These are phyloP conservation scores for Microdochium bolleyi DNA, from an alignment of 2,329 filamentous ascomycete species.

Conservation along the genomic window DNA sequence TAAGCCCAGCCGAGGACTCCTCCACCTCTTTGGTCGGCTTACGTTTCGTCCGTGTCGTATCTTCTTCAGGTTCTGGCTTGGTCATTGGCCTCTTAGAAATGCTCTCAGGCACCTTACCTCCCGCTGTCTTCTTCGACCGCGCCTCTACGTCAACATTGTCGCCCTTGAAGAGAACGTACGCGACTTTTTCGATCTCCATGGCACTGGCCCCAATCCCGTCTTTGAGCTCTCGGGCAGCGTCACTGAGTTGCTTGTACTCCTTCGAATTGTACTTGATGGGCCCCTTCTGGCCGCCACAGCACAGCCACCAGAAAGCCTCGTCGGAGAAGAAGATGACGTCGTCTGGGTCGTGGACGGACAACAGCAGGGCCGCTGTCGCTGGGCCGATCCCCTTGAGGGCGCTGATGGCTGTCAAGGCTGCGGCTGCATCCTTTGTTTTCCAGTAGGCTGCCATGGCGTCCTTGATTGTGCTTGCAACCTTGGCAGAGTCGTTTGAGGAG, in stretches of 20 bases:
- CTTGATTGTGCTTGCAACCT: slow-evolving; percentile 38
- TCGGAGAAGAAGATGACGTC: slow-evolving; percentile 70
- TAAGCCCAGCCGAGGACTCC: neutral
- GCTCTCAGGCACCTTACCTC: neutral
- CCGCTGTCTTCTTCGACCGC: neutral
- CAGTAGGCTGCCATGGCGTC: slow-evolving; percentile 42
- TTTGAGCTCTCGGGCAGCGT: slow-evolving; percentile 30
- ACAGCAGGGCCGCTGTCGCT: slow-evolving; percentile 67
- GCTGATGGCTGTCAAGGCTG: slow-evolving; percentile 45
- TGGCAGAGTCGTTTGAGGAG: slow-evolving; percentile 47
- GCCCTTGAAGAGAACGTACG: slow-evolving; percentile 56
- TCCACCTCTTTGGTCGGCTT: neutral
- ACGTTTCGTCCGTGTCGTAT: neutral
- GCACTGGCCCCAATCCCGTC: slow-evolving; percentile 45
- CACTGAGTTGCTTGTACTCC: slow-evolving; percentile 56
- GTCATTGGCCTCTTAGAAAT: neutral
- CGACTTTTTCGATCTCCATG: slow-evolving; percentile 61
- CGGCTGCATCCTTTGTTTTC: slow-evolving; percentile 21
- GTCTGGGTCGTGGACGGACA: slow-evolving; percentile 54
- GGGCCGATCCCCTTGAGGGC: slow-evolving; percentile 69
- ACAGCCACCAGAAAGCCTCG: slow-evolving; percentile 68
- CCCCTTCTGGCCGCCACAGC: slow-evolving; percentile 39
- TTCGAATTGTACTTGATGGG: slow-evolving; percentile 61
- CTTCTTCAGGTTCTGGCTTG: slow-evolving; percentile 3
- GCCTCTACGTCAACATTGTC: neutral